Evolutionary conservation across 306 rosid species (phyloP), one percentile per base, ranked within the genome.

Genomic region (Cucurbita maxima): DNA sequence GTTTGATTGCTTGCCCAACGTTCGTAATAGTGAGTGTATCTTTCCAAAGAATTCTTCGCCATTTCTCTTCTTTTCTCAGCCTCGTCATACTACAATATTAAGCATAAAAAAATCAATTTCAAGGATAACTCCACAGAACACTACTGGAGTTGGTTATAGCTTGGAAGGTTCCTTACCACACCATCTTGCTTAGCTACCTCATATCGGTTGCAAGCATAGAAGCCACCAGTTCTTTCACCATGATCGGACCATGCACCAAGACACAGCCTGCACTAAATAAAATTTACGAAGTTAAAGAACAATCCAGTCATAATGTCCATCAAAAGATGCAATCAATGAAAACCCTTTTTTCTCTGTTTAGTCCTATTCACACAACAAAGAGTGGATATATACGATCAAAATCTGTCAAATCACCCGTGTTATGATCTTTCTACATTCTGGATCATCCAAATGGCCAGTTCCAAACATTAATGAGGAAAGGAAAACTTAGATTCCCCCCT

Each of bases 171-270:
- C 5, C 78, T 76, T 76, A 76, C 78, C 78, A 53, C 73, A 10
- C 78, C 78, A 50, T 76, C 78, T 76, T 76, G 78, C 72, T 76
- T 76, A 63, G 78, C 78, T 7, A 67, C 60, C 72, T 76, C 78
- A 54, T 84, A 87, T 5, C 87, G 85, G 62, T 89, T 89, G 79
- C 96, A 89, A 50, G 89, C 89, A 86, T 88, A 88, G 75, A 76
- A 76, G 7, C 78, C 78, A 63, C 78, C 78, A 6, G 78, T 76
- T 54, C 78, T 76, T 59, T 76, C 78, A 50, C 78, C 78, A 64
- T 91, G 92, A 60, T 77, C 87, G 3, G 86, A 58, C 96, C 96
- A 91, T 11, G 82, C 84, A 59, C 90, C 91, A 25, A 87, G 83
- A 83, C 97, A 91, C 61, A 87, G 77, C 97, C 97, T 89, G 86